phyloP scores from a whole-genome alignment of 2,329 filamentous ascomycete genomes.

The Colletotrichum nymphaeae region DNA sequence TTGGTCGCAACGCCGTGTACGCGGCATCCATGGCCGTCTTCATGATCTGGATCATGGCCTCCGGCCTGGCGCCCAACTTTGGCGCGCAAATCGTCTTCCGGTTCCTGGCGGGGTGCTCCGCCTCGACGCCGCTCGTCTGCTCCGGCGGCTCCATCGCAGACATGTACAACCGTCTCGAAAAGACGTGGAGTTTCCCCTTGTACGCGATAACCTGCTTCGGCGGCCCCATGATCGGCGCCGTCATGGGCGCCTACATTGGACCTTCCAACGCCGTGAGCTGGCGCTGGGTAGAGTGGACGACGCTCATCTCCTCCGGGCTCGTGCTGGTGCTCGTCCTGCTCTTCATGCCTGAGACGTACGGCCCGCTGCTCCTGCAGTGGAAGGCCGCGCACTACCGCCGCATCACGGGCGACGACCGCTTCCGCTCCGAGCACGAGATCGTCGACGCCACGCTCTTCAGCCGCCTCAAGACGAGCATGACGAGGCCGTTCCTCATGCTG shows the following conservation, averaged over 20 bases:
- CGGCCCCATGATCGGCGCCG: conserved; percentile 53
- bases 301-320: conserved; percentile 71
- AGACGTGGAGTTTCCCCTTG: conserved; percentile 52
- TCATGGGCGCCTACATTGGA: conserved; percentile 73
- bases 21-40: conserved; percentile 51
- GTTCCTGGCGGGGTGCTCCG: conserved; percentile 59
- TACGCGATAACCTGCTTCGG: conserved; percentile 57
- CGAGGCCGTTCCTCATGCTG: conserved; percentile 53
- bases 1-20: conserved; percentile 54
- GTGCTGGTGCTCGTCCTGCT: conserved; percentile 67
- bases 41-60: conserved; percentile 57
- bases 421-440: conserved; percentile 72
- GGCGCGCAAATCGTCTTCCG: conserved; percentile 57
- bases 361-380: conserved; percentile 63
- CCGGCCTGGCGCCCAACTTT: conserved; percentile 55
- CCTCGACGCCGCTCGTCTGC: conserved; percentile 55
- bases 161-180: conserved; percentile 48
- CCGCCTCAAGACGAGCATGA: conserved; percentile 56
- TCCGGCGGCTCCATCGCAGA: conserved; percentile 57
- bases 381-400: conserved; percentile 70
- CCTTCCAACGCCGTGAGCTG: conserved; percentile 64
- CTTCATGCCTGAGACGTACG: conserved; percentile 76
- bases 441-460: conserved; percentile 63
- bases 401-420: conserved; percentile 71
- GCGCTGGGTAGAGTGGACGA: conserved; percentile 74